Evolutionary conservation across 352 stramenopile genomes (phyloP), one percentile per base, ranked within the genome.

Genomic region (Phytophthora colocasiae): DNA sequence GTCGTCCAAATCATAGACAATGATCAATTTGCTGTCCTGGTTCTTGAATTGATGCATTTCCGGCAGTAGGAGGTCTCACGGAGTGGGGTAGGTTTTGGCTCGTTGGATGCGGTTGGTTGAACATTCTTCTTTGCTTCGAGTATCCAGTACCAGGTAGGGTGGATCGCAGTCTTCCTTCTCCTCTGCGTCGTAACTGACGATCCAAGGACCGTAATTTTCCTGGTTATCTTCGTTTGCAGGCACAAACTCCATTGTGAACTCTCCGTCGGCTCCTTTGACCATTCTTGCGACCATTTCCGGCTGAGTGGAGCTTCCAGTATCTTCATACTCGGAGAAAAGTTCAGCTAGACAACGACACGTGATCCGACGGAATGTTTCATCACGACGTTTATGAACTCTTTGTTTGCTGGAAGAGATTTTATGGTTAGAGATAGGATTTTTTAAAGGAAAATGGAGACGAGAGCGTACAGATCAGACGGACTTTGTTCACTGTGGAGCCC

Each of bases 11-110:
- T 92, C 84, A 64, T 95, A 95, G 12, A 95, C 38, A 29, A 95
- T 81, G 40, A 95, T 83, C 24, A 93, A 69, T 68, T 91, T 79
- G 57, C 73, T 73, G 44, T 91, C 85, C 10, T 88, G 71, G 63
- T 95, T 93, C 75, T 92, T 92, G 60, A 87, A 93, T 47, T 82
- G 69, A 55, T 90, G 81, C 85, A 93, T 93, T 53, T 93, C 82
- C 0, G 85, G 82, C n/a, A 93, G 57, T 4, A 91, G 55, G 29
- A 82, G 55, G 57, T 93, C 85, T 45, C 85, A 88, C 2, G 59
- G 71, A 2, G 81, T 69, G 0, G 85, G 85, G 44, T 87, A 93
- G 46, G 68, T 91, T 59, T 89, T 89, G 22, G 85, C 61, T 31
- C 81, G 82, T 41, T 90, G 78, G 47, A 93, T 90, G 39, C 85